Evolutionary conservation across 768 basidiomycete species (phyloP).

Genomic region (Phaeotremella fagi): DNA sequence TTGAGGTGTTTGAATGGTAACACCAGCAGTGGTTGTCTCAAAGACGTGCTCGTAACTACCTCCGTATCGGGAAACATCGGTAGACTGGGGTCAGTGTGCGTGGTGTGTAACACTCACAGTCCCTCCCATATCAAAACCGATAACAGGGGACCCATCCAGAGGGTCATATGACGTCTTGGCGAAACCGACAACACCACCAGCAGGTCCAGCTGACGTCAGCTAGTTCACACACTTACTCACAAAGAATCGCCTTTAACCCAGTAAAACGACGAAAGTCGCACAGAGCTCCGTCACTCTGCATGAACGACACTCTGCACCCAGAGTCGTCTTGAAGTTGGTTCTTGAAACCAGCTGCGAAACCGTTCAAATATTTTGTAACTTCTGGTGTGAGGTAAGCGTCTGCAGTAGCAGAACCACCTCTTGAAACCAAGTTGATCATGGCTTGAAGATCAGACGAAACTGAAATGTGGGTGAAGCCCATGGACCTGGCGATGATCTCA

Average conservation of each 20-base stretch:
- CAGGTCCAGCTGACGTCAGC: constrained; percentile 53
- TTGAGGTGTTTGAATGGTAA: constrained; percentile 12
- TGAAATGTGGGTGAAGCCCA: constrained; percentile 83
- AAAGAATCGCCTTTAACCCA: constrained; percentile 83
- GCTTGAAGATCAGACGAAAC: constrained; percentile 57
- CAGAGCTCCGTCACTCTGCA: constrained; percentile 69
- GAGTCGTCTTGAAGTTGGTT: constrained; percentile 52
- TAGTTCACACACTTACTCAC: neutral
- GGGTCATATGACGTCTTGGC: constrained; percentile 83
- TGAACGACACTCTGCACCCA: constrained; percentile 58
- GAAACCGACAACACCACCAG: constrained; percentile 90
- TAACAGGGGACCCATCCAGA: constrained; percentile 64
- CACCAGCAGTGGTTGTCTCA: constrained; percentile 13
- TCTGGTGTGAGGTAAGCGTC: constrained; percentile 86
- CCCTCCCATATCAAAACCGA: constrained; percentile 70
- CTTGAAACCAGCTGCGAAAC: constrained; percentile 85
- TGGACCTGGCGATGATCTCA: constrained; percentile 64
- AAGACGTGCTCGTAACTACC: constrained; percentile 71
- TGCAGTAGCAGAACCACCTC: neutral
- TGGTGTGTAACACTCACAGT: constrained; percentile 77
- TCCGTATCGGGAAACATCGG: constrained; percentile 89
- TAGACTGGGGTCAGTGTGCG: constrained; percentile 64
- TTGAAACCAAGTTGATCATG: constrained; percentile 10
- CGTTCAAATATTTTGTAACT: constrained; percentile 71
- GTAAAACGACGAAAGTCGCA: constrained; percentile 61